Evolutionary conservation across 805 yeast species (phyloP), one percentile per base, ranked within the genome.

Genomic region (Kluyveromyces aestuarii): DNA sequence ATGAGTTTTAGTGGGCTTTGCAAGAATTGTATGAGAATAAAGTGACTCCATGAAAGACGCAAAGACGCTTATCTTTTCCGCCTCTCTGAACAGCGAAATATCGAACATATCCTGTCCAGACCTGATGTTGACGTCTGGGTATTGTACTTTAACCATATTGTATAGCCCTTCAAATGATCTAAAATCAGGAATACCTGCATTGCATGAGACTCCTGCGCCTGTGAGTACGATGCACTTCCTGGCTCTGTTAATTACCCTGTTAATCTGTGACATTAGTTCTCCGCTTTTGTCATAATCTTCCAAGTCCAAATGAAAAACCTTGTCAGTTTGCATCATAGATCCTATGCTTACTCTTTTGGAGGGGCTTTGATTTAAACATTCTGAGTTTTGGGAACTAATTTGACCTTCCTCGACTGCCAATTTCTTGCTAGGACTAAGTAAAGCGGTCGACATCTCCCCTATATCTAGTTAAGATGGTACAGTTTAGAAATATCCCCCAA

Each of bases 151-250:
- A 33, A 84, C 86, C 67, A 81, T 62, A 51, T 84, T 81, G 68
- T 91, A 90, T 9, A 90, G 73, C 2, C 98, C 98, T 55, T 84
- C 79, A 9, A 81, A 71, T 4, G 95, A 85, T 48, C 98, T 74
- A 63, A 90, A 90, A 63, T 91, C 98, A 37, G 99, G 99, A 43
- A 91, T 93, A 0, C 99, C 98, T 1, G 98, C 97, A 62, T 86
- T 87, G 63, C 96, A 88, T 14, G 96, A 87, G 50, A 91, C 88
- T 0, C 99, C 99, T 2, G 99, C 99, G 8, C 99, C 98, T 0
- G 96, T 89, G 48, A 90, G 71, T 4, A 86, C 74, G 18, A 84
- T 73, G n/a, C 82, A 69, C 57, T 75, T 80, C 47, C 75, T 60
- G 6, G 72, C 60, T 42, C 61, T 55, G 35, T 52, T 54, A 19